Percentiles rank a stretch among this genome's conserved stretches.
Conservation (phyloP, 331 rosid genomes). For the Erythrophleum ivorense region DNA sequence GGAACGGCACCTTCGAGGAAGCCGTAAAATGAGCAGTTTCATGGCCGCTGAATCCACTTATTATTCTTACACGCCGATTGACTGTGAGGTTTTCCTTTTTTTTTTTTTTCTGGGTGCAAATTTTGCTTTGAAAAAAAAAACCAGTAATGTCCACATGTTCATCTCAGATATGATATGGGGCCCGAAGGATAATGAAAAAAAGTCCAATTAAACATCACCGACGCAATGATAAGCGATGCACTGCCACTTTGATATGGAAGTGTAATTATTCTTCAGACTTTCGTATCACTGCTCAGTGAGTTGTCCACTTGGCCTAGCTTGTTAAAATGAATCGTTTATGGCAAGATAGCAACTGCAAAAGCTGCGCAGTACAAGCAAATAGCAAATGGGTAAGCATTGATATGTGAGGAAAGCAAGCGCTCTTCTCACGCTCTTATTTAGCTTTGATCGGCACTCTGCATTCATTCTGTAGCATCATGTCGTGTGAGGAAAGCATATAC, state of each 20-base stretch:
- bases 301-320: constrained; percentile 37
- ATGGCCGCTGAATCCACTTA: constrained; percentile 69
- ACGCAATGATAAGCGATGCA: constrained; percentile 39
- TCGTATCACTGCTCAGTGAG: constrained; percentile 21
- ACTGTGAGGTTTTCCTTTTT: not conserved
- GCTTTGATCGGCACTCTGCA: constrained; percentile 5
- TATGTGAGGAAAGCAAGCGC: not conserved
- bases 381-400: constrained; percentile 11
- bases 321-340: constrained; percentile 15
- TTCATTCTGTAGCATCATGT: constrained; percentile 1
- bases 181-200: constrained; percentile 40
- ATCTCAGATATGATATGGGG: constrained; percentile 46
- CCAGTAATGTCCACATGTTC: constrained; percentile 51
- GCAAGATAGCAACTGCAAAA: constrained; percentile 13
- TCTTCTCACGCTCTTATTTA: not conserved
- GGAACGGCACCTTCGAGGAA: constrained; percentile 77
- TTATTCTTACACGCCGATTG: constrained; percentile 4
- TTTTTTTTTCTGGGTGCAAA: not conserved
- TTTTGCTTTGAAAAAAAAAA: not conserved
- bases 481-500: constrained; percentile 22
- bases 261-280: constrained; percentile 39
- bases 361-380: constrained; percentile 1
- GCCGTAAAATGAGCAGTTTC: constrained; percentile 82
- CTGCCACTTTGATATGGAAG: constrained; percentile 44
- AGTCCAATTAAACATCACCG: constrained; percentile 45